Percentiles rank a stretch among this genome's conserved stretches.
phyloP scores from a whole-genome alignment of 495 filamentous ascomycete species.

The Lophiotrema nucula region DNA sequence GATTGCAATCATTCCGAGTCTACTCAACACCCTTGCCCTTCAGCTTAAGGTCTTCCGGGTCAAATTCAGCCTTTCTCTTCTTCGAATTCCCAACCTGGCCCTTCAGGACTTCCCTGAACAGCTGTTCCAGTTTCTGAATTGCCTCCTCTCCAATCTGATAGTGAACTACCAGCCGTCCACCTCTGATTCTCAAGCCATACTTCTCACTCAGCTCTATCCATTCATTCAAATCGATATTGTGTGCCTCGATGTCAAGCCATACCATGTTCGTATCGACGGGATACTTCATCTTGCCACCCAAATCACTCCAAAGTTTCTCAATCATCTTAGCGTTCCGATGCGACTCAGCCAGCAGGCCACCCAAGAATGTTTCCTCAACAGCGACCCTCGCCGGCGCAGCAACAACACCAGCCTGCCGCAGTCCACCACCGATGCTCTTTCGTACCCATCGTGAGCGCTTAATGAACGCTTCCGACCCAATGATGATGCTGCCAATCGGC shows the following conservation, averaged over 20 bases:
- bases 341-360: constrained; percentile 59
- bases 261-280: constrained; percentile 91
- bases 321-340: constrained; percentile 67
- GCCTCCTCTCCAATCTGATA: constrained; percentile 61
- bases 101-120: constrained; percentile 34
- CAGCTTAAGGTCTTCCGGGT: constrained; percentile 17
- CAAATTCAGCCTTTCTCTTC: constrained; percentile 6
- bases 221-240: constrained; percentile 44
- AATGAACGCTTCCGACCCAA: constrained; percentile 65
- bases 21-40: constrained; percentile 21
- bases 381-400: constrained; percentile 59
- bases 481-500: constrained; percentile 77
- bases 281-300: constrained; percentile 59
- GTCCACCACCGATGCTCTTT: constrained; percentile 81
- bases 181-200: constrained; percentile 54
- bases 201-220: constrained; percentile 52
- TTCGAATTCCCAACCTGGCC: constrained; percentile 14
- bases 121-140: constrained; percentile 47
- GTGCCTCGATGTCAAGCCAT: constrained; percentile 73
- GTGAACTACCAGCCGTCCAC: constrained; percentile 60
- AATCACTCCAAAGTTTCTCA: constrained; percentile 47
- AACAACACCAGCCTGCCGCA: constrained; percentile 66
- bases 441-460: constrained; percentile 74
- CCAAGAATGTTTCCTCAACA: constrained; percentile 69
- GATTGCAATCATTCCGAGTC: too few species aligned